phyloP scores from a whole-genome alignment of 768 basidiomycete species.

The Collybia mongolica region DNA sequence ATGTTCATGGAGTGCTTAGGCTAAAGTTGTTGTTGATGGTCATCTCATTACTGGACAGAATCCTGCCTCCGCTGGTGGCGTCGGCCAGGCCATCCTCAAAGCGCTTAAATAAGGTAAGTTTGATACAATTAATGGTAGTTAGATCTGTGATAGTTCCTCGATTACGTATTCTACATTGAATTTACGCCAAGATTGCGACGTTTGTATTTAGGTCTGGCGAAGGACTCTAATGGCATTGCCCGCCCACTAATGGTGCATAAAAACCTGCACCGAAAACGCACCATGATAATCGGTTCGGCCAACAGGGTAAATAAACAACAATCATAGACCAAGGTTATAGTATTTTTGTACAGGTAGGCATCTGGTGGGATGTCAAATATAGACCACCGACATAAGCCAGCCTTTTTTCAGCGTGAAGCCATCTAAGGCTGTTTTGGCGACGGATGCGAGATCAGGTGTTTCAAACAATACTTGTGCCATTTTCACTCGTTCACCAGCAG shows the following conservation, averaged over 20 bases:
- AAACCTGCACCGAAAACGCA: too few species aligned
- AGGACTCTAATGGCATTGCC: too few species aligned
- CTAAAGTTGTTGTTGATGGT: conserved; percentile 56
- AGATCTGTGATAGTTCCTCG: background rate
- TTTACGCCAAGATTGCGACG: too few species aligned
- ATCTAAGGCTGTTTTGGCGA: conserved; percentile 80
- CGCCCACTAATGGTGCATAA: too few species aligned
- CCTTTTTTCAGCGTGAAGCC: conserved; percentile 86
- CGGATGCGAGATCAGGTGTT: conserved; percentile 66
- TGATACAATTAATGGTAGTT: too few species aligned
- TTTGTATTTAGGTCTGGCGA: too few species aligned
- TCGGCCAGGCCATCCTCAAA: conserved; percentile 58
- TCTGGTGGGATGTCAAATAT: conserved; percentile 36
- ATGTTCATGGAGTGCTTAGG: conserved; percentile 16
- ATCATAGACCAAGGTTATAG: too few species aligned
- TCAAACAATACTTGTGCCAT: conserved; percentile 83
- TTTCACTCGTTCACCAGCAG: conserved; percentile 67
- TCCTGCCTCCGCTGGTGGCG: conserved; percentile 57
- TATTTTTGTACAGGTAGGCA: conserved; percentile 10
- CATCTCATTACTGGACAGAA: conserved; percentile 74
- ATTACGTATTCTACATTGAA: too few species aligned
- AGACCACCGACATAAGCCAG: conserved; percentile 80
- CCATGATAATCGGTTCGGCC: too few species aligned
- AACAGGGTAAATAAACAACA: too few species aligned
- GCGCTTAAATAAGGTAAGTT: conserved; percentile 29